phyloP scores from a whole-genome alignment of 768 basidiomycete species.

The Agaricus blazei region DNA sequence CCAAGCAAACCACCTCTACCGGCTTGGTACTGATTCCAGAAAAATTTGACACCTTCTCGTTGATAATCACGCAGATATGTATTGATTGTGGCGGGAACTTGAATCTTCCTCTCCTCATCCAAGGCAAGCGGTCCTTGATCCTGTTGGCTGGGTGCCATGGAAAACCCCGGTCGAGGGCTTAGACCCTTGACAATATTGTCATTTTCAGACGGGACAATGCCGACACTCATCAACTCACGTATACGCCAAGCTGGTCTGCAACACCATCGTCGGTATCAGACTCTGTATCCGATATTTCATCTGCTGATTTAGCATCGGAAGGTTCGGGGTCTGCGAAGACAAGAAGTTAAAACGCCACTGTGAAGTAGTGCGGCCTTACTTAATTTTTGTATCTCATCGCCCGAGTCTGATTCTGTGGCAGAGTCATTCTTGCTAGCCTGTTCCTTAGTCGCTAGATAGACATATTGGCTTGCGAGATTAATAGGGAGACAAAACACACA shows the following conservation, averaged over 20 bases:
- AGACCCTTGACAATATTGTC: conserved; percentile 24
- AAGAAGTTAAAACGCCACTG: not conserved
- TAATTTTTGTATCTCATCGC: conserved; percentile 10
- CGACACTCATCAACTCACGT: conserved; percentile 1
- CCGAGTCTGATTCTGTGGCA: conserved; percentile 32
- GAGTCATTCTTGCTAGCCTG: conserved; percentile 17
- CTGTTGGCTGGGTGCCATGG: conserved; percentile 37
- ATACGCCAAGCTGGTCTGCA: conserved; percentile 11
- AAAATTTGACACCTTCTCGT: conserved; percentile 78
- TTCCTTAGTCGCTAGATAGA: not conserved
- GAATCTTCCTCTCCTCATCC: conserved; percentile 37
- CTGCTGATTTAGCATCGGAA: conserved; percentile 4
- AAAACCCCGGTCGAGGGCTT: conserved; percentile 51
- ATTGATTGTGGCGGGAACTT: conserved; percentile 70
- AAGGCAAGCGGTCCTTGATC: conserved; percentile 44
- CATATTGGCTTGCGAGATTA: conserved; percentile 4
- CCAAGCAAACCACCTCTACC: conserved; percentile 79
- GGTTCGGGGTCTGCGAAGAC: not conserved
- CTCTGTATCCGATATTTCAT: conserved; percentile 36
- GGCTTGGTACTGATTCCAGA: conserved; percentile 67
- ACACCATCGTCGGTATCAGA: conserved; percentile 28
- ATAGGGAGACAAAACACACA: not conserved
- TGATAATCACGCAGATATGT: conserved; percentile 89
- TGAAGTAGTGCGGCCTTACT: not conserved
- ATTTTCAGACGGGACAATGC: not conserved